phyloP scores from a whole-genome alignment of 495 filamentous ascomycete genomes.

The Aspergillus sclerotiicarbonarius region DNA sequence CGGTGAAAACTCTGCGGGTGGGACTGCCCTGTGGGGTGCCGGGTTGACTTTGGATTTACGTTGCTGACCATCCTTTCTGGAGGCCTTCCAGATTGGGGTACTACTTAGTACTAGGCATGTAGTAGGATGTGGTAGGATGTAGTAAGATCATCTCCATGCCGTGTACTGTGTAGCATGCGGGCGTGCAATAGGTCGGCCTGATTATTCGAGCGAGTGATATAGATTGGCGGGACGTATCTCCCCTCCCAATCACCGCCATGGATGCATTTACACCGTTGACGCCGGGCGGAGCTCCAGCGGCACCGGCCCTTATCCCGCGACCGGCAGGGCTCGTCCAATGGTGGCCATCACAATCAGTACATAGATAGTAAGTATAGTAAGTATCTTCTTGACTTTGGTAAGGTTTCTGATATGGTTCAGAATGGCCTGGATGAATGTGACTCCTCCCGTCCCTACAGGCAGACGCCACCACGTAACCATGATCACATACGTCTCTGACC shows the following conservation, averaged over 20 bases:
- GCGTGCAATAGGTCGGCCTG: no score
- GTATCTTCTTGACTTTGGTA: no score
- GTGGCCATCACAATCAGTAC: background rate
- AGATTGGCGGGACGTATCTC: no score
- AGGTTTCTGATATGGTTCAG: background rate
- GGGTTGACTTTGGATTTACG: no score
- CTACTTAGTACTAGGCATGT: no score
- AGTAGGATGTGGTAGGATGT: no score
- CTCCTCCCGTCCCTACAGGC: background rate
- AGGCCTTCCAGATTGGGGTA: background rate
- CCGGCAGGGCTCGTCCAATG: background rate
- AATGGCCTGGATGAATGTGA: background rate
- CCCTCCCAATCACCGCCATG: background rate
- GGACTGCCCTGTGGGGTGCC: background rate
- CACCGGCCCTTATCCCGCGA: background rate
- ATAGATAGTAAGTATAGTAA: no score
- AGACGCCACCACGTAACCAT: slow-evolving; percentile 5
- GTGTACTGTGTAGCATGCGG: no score
- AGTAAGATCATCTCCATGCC: no score
- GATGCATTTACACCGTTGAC: slow-evolving; percentile 19
- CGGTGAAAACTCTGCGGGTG: slow-evolving; percentile 7
- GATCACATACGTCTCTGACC: slow-evolving; percentile 1
- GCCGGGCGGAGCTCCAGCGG: slow-evolving; percentile 2
- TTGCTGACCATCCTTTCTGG: slow-evolving; percentile 3
- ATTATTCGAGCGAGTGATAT: background rate